A percentile compares a stretch with the other conserved stretches of the same genome.
Evolutionary conservation across 2,329 filamentous ascomycete genomes (phyloP).

Genomic region (Aspergillus sp.): DNA sequence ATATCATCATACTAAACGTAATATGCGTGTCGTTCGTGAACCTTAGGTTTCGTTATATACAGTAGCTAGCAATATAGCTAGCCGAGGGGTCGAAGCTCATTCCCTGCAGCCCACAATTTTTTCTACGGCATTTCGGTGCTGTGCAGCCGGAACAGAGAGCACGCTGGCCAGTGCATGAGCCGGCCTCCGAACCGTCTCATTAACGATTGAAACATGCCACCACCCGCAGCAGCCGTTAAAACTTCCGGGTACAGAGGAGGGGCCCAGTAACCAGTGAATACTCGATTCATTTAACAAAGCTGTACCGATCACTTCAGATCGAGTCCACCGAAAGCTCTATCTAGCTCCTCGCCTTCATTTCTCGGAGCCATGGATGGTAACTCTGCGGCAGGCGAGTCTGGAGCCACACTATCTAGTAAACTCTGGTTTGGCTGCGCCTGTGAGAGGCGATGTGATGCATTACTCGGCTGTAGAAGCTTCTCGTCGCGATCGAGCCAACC

Average conservation of each 20-base stretch:
- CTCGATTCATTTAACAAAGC: background rate
- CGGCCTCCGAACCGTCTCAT: background rate
- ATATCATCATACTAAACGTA: background rate
- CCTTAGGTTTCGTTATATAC: background rate
- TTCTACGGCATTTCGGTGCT: background rate
- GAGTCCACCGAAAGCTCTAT: constrained; percentile 54
- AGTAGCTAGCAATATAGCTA: background rate
- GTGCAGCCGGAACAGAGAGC: background rate
- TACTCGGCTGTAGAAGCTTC: constrained; percentile 57
- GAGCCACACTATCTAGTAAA: constrained; percentile 39
- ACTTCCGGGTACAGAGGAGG: background rate
- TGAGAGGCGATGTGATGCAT: constrained; percentile 13
- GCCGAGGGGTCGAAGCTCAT: background rate
- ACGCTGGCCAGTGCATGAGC: background rate
- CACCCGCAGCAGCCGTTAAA: background rate
- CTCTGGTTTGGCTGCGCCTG: constrained; percentile 23
- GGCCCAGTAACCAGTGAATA: background rate
- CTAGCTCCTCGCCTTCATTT: constrained; percentile 53
- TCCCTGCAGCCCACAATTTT: background rate
- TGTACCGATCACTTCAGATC: constrained; percentile 37
- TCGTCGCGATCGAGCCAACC: constrained; percentile 65
- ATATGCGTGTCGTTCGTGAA: background rate
- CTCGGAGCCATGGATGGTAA: constrained; percentile 43
- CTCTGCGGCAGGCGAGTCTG: constrained; percentile 31
- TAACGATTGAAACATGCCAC: background rate